Base-by-base conservation (phyloP, 495 filamentous ascomycete genomes). In the Gamarada debralockiae region DNA sequence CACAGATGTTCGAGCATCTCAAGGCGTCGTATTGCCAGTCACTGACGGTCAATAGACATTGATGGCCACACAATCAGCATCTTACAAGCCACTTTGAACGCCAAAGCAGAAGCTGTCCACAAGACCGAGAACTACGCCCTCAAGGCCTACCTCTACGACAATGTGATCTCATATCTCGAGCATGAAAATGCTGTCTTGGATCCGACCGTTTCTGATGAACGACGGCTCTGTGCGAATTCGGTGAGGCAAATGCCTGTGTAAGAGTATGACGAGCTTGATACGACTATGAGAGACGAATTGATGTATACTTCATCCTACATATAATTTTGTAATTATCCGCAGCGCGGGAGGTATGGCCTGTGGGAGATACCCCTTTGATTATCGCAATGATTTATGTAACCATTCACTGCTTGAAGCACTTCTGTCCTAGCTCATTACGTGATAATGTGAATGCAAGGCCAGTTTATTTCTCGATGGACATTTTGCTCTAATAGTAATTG, bases 121-220 rank as follows among this genome's bases (percentile, higher is more conserved):
- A 23, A 39, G 17, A 25, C 18, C 20, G 22, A 38, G n/a, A 31
- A 38, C 20, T 22, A 57, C 24, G 23, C 24, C 12, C 33, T 57
- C 9, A 18, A 24, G 10, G 33, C 53, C 2, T 21, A 60, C 42
- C 45, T 48, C 0, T 22, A 53, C 25, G 53, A 54, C 6, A 44
- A 61, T 22, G 54, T 57, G 2, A 47, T 61, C 15, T 54, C 58
- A 12, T 38, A 61, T 40, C 41, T 61, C 27, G 50, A 61, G 50
- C 54, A 61, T 27, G 53, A 43, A 3, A 37, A 43, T 1, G 58
- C 58, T 18, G 49, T 54, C 12, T 15, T 27, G 12, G 54, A 54
- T 36, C 58, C 58, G 20, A 53, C 25, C 8, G 15, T 23, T 2
- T 13, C 54, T 2, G 36, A 57, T 10, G 58, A 61, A 41, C 25